A percentile compares a stretch with the other conserved stretches of the same genome.
Evolutionary conservation across 2,329 filamentous ascomycete species (phyloP).

Genomic region (Helicocarpus griseus): DNA sequence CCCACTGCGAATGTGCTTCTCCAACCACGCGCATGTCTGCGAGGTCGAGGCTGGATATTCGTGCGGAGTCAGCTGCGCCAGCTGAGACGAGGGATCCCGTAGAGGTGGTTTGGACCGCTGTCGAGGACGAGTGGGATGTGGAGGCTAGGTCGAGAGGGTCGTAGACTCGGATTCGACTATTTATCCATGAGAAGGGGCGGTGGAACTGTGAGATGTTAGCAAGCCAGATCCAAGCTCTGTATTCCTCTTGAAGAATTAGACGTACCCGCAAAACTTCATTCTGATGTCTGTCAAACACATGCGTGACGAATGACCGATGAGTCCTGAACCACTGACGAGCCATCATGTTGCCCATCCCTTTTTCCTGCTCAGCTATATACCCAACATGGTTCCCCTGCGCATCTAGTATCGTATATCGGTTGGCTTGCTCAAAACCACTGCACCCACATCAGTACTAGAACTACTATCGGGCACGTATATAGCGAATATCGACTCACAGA

Average conservation of each 20-base stretch:
- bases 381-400: conserved; percentile 54
- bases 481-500: conserved; percentile 28
- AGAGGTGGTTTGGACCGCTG: conserved; percentile 36
- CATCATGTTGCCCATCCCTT: conserved; percentile 47
- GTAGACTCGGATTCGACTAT: conserved; percentile 48
- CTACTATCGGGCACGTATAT: conserved; percentile 1
- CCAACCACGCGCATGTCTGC: conserved; percentile 54
- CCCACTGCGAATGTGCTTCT: conserved; percentile 56
- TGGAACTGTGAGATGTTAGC: conserved; percentile 39
- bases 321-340: conserved; percentile 52
- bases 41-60: conserved; percentile 45
- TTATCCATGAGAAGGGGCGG: conserved; percentile 55
- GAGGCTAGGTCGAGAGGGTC: conserved; percentile 37
- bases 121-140: conserved; percentile 28
- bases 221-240: neutral
- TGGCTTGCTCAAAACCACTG: conserved; percentile 56
- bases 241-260: conserved; percentile 1
- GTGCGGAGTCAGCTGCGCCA: conserved; percentile 36
- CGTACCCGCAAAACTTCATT: conserved; percentile 48
- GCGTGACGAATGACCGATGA: conserved; percentile 54
- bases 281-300: conserved; percentile 53
- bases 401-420: conserved; percentile 57
- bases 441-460: neutral
- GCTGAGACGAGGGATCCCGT: conserved; percentile 31
- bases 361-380: conserved; percentile 55